Base-by-base conservation (phyloP, 345 rosid genomes). In the Murraya koenigii region DNA sequence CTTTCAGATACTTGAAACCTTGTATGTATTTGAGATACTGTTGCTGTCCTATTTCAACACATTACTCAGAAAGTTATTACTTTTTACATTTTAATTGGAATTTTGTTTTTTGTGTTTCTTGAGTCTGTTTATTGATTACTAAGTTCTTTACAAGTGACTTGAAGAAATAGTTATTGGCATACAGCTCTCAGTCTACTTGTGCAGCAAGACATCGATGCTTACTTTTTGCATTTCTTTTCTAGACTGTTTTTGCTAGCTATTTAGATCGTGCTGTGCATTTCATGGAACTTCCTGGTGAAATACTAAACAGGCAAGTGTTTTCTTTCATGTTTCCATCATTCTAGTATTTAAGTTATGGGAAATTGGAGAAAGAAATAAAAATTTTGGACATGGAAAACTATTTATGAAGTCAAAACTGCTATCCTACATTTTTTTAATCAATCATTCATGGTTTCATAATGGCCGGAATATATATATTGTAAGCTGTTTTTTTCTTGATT, bases 261-360 rank as follows among this genome's bases (percentile, higher is more conserved):
- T 66, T 89, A 74, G 95, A 92, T n/a, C 99, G 98, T 74, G 91
- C 93, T 33, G 98, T 96, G 80, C 98, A 90, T 89, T 96, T 96
- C 79, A 96, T 94, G 99, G 99, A 94, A 87, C 94, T 96, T 85
- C 99, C 99, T 52, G 99, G 99, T 65, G 95, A 96, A 89, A 94
- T 94, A 86, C 97, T 93, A 66, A 94, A 92, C 86, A 95, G 98
- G 99, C 87, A 88, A 86, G 95, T 82, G 59, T 52, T 56, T 81
- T 14, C 67, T 15, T 22, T 76, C 33, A 15, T 32, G 44, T 72
- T 13, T 72, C 33, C 20, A 67, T 30, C 54, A 20, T 13, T 79
- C 38, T 61, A 36, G 17, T 63, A 28, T 70, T 72, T 44, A 44
- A 58, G 44, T 39, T 30, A 2, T 11, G 44, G 15, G 6, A 8